Conservation (phyloP, 768 basidiomycete genomes). For the Xerocomellus intermedius region DNA sequence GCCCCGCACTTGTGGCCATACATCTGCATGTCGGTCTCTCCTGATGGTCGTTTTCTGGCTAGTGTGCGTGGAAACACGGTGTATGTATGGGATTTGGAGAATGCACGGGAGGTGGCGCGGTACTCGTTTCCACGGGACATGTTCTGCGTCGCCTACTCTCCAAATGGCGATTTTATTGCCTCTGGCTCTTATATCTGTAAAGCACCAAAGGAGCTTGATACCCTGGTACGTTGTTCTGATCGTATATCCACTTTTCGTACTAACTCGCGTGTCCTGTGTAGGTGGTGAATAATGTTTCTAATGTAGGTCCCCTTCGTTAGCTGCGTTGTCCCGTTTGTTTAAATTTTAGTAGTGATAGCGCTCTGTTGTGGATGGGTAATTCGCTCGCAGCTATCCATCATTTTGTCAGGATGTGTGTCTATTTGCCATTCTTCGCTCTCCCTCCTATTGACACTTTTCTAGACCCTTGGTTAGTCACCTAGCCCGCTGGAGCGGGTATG, state of each 20-base stretch:
- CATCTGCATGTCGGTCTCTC: slow-evolving; percentile 24
- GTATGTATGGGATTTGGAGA: slow-evolving; percentile 19
- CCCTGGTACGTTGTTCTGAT: slow-evolving; percentile 4
- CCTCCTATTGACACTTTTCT: neutral
- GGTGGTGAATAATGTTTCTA: slow-evolving; percentile 1
- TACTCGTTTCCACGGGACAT: slow-evolving; percentile 24
- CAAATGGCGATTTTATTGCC: slow-evolving; percentile 19
- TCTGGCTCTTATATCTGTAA: slow-evolving; percentile 17
- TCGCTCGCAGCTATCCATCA: neutral
- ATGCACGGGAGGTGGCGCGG: slow-evolving; percentile 12
- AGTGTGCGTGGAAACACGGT: slow-evolving; percentile 22
- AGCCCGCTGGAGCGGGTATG: neutral
- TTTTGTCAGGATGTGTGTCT: slow-evolving; percentile 4
- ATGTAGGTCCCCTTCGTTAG: slow-evolving; percentile 3
- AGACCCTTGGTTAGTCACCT: slow-evolving; percentile 3
- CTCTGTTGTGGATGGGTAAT: neutral
- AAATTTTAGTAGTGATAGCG: neutral
- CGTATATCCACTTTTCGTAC: neutral
- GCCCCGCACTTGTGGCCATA: slow-evolving; percentile 21
- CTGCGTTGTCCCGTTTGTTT: neutral
- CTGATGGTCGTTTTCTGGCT: slow-evolving; percentile 14
- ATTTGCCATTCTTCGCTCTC: neutral
- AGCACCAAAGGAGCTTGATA: slow-evolving; percentile 7
- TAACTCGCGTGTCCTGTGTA: slow-evolving; percentile 1
- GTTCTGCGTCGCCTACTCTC: slow-evolving; percentile 24